These are phyloP conservation scores for Pseudogymnoascus sp. DNA, from an alignment of 2,329 filamentous ascomycete species.

Conservation along the genomic window DNA sequence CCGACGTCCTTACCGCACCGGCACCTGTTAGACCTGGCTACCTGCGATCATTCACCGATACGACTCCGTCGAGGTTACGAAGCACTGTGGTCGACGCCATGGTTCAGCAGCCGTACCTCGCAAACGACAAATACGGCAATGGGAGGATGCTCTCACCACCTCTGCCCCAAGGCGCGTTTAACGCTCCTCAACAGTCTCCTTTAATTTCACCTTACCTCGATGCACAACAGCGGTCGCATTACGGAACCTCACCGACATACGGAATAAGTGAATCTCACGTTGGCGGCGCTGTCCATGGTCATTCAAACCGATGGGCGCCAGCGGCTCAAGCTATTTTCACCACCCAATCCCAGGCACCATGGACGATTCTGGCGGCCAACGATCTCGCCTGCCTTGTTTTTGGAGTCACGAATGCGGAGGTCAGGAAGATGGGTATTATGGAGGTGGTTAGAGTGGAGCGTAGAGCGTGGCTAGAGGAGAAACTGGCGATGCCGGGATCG, in stretches of 20 bases:
- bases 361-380: conserved; percentile 94
- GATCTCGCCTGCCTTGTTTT: conserved; percentile 96
- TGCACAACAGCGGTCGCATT: conserved; percentile 24
- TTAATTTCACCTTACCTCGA: conserved; percentile 37
- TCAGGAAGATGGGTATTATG: conserved; percentile 87
- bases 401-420: conserved; percentile 93
- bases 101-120: conserved; percentile 56
- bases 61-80: conserved; percentile 63
- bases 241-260: conserved; percentile 26
- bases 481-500: conserved; percentile 56
- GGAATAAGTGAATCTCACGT: conserved; percentile 29
- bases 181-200: conserved; percentile 30
- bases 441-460: conserved; percentile 90
- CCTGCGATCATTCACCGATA: conserved; percentile 84
- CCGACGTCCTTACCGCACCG: conserved; percentile 44
- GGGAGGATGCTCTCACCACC: conserved; percentile 35
- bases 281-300: conserved; percentile 62
- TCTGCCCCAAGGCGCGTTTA: conserved; percentile 26
- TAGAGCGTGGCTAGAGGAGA: conserved; percentile 80
- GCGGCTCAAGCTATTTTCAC: conserved; percentile 96
- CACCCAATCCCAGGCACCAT: conserved; percentile 81
- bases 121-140: conserved; percentile 22
- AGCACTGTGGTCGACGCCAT: conserved; percentile 78
- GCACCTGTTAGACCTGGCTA: conserved; percentile 55
- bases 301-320: conserved; percentile 82